phyloP scores from a whole-genome alignment of 2,329 filamentous ascomycete species.

The Aspergillus niger region DNA sequence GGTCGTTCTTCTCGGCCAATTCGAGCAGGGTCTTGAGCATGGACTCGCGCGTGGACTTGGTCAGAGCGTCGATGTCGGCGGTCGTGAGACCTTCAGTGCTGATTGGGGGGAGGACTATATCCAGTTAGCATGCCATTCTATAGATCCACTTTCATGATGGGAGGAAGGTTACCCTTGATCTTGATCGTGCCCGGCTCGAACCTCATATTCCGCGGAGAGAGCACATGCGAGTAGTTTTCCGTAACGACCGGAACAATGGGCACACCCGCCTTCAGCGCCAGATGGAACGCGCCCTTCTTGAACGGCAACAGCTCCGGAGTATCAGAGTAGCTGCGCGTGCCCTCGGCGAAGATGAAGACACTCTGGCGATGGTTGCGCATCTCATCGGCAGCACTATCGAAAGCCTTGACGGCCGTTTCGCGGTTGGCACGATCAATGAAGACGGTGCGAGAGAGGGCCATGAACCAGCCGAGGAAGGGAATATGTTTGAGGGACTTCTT shows the following conservation, averaged over 20 bases:
- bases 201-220: slow-evolving; percentile 64
- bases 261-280: slow-evolving; percentile 90
- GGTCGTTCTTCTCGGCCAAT: slow-evolving; percentile 38
- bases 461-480: slow-evolving; percentile 95
- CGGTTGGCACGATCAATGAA: slow-evolving; percentile 93
- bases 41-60: slow-evolving; percentile 66
- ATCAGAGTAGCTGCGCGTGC: slow-evolving; percentile 84
- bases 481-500: slow-evolving; percentile 79
- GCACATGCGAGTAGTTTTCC: slow-evolving; percentile 75
- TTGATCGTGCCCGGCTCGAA: slow-evolving; percentile 73
- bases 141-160: too few relatives aligned
- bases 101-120: slow-evolving; percentile 75
- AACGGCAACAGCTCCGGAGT: slow-evolving; percentile 86
- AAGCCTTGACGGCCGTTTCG: slow-evolving; percentile 78
- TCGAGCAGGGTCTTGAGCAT: slow-evolving; percentile 67
- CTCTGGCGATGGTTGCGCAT: slow-evolving; percentile 70
- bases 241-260: slow-evolving; percentile 85
- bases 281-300: slow-evolving; percentile 98
- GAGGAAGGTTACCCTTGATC: slow-evolving; percentile 62
- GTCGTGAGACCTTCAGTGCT: slow-evolving; percentile 70
- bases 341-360: slow-evolving; percentile 67
- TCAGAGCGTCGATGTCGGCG: slow-evolving; percentile 75
- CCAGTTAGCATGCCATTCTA: not conserved
- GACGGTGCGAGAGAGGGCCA: slow-evolving; percentile 80
- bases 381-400: slow-evolving; percentile 77